phyloP scores from a whole-genome alignment of 2,329 filamentous ascomycete genomes.

The Calcarisporium arbuscula region DNA sequence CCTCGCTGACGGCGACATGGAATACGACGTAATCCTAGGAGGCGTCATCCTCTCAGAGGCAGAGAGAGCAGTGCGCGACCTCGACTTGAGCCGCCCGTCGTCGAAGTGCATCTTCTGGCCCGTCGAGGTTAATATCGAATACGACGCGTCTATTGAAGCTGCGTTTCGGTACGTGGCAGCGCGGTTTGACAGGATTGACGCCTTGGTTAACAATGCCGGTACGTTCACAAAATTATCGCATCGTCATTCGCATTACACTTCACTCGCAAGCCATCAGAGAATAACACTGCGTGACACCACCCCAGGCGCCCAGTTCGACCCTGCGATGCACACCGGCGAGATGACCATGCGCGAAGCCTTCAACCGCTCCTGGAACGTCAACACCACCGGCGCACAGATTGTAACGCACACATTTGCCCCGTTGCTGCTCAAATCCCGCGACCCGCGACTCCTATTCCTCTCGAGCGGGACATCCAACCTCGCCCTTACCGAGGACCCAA shows the following conservation, averaged over 20 bases:
- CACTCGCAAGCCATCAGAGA: too few relatives aligned
- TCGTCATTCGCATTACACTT: too few relatives aligned
- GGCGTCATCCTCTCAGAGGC: slow-evolving; percentile 17
- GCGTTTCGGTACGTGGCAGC: slow-evolving; percentile 10
- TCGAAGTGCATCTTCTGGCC: slow-evolving; percentile 1
- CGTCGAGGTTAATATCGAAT: slow-evolving; percentile 14
- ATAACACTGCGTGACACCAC: too few relatives aligned
- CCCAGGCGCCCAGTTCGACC: slow-evolving; percentile 35
- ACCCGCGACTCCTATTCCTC: slow-evolving; percentile 40
- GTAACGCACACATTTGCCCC: slow-evolving; percentile 30
- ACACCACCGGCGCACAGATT: slow-evolving; percentile 36
- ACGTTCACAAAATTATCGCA: background rate
- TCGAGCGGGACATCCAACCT: slow-evolving; percentile 33
- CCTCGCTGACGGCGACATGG: slow-evolving; percentile 10
- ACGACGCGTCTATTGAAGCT: slow-evolving; percentile 11
- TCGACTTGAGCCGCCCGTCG: too few relatives aligned
- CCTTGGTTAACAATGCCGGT: slow-evolving; percentile 26
- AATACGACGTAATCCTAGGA: slow-evolving; percentile 21
- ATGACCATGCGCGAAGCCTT: slow-evolving; percentile 30
- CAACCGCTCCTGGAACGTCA: slow-evolving; percentile 38
- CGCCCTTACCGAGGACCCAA: slow-evolving; percentile 17
- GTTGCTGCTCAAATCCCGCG: slow-evolving; percentile 30
- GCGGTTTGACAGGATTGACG: slow-evolving; percentile 12
- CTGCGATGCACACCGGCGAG: slow-evolving; percentile 14
- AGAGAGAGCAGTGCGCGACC: too few relatives aligned